Base-by-base conservation (phyloP, 2,329 filamentous ascomycete species). In the Talaromyces sp. region DNA sequence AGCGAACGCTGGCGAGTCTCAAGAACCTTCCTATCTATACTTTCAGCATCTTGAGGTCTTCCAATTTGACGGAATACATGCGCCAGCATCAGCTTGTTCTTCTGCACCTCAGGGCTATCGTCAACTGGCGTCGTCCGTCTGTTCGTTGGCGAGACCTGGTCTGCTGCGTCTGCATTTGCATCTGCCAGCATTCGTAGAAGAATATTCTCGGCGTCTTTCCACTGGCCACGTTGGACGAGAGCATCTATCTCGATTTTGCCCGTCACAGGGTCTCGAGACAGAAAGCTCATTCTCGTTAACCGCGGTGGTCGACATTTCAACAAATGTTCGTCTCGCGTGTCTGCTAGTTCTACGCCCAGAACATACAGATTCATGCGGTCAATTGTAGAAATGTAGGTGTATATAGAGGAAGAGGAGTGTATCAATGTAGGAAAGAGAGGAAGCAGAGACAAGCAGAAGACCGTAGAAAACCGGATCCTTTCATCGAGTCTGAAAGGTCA, bases 261-360 rank as follows among this genome's bases (percentile, higher is more conserved):
- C 38, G 61, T 63, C 34, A 62, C 40, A 8, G 66, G 66, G 31
- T 58, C 51, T 43, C 56, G 66, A 66, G 47, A 63, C 61, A 65
- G 64, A 60, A 67, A 65, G 60, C 64, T 67, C 66, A 67, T 67
- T 31, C 49, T 67, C 58, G 61, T 45, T 36, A 64, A 49, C 38
- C 29, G 51, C 59, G 19, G 38, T 27, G 58, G 59, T 58, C 61
- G 56, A 61, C 65, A 67, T 67, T 56, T 67, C 65, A 66, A 63
- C 53, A 19, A 58, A 40, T 29, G 45, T 63, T 40, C 45, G 47
- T 47, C 59, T 34, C 59, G 59, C 59, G 59, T 43, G 53, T 63
- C 15, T 51, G 31, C 22, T 66, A 63, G 59, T 54, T 51, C 43
- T 66, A 58, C 53, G 29, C 47, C 53, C 45, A 66, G 59, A 58